Percentiles rank a stretch among this genome's conserved stretches.
Conservation (phyloP, 2,329 filamentous ascomycete species). For the Aspergillus fischeri region DNA sequence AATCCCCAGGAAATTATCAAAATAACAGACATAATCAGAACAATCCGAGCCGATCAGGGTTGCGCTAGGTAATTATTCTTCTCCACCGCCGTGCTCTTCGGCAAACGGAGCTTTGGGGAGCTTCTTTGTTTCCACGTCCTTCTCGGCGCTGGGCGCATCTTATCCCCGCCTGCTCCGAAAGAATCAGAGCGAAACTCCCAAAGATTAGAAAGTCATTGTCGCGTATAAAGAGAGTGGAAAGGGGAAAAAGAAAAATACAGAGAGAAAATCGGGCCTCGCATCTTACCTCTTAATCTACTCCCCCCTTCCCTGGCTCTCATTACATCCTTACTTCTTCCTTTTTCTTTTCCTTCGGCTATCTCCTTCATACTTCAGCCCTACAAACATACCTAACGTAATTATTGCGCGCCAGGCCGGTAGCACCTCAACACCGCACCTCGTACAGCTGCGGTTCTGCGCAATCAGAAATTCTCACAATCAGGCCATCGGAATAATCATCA, state of each 20-base stretch:
- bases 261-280: background rate
- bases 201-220: background rate
- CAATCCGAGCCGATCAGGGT: background rate
- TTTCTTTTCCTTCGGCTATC: background rate
- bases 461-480: background rate
- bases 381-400: background rate
- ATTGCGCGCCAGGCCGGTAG: background rate
- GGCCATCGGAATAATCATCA: background rate
- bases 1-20: background rate
- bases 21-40: background rate
- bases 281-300: conserved; percentile 1
- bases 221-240: background rate
- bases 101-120: conserved; percentile 16
- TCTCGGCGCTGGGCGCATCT: conserved; percentile 16
- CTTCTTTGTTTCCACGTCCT: conserved; percentile 26
- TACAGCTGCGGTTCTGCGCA: background rate
- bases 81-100: conserved; percentile 5
- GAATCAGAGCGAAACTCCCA: conserved; percentile 11
- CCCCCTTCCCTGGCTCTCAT: background rate
- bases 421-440: background rate
- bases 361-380: conserved; percentile 16
- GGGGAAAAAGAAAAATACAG: conserved; percentile 1
- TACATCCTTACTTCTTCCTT: background rate
- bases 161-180: conserved; percentile 29
- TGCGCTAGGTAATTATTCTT: background rate